A percentile compares a stretch with the other conserved stretches of the same genome.
Evolutionary conservation across 2,329 filamentous ascomycete genomes (phyloP).

Genomic region (Microdochium nivale): DNA sequence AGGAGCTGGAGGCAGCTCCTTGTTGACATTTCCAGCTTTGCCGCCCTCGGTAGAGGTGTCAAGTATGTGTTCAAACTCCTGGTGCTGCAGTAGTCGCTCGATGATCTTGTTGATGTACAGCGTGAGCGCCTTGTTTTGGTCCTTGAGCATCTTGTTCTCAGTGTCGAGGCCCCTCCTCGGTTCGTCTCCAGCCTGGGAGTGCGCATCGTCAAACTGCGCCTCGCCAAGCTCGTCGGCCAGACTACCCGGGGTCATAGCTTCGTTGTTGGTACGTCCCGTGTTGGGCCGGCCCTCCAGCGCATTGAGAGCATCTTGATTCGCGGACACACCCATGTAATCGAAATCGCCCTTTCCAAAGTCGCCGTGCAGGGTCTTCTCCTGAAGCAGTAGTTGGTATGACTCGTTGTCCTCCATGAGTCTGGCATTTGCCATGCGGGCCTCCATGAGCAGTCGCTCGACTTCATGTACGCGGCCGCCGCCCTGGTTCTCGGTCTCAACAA

Average conservation of each 20-base stretch:
- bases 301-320: constrained; percentile 56
- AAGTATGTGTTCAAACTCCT: constrained; percentile 89
- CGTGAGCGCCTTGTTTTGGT: constrained; percentile 94
- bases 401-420: constrained; percentile 97
- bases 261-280: constrained; percentile 15
- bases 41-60: constrained; percentile 66
- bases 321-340: constrained; percentile 52
- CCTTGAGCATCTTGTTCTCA: constrained; percentile 73
- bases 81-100: constrained; percentile 84
- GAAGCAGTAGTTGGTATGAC: constrained; percentile 89
- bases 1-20: constrained; percentile 76
- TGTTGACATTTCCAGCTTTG: constrained; percentile 53
- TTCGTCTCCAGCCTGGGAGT: constrained; percentile 25
- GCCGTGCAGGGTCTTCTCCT: constrained; percentile 91
- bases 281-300: constrained; percentile 49
- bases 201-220: constrained; percentile 48
- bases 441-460: constrained; percentile 83
- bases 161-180: constrained; percentile 61
- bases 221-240: constrained; percentile 81
- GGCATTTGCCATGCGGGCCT: constrained; percentile 91
- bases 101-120: constrained; percentile 99
- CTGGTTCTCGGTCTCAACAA: constrained; percentile 88
- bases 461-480: constrained; percentile 82
- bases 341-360: constrained; percentile 82
- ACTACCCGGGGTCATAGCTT: constrained; percentile 35